Evolutionary conservation across 805 yeast species (phyloP), one percentile per base, ranked within the genome.

Genomic region (Kodamaea fukazawae): DNA sequence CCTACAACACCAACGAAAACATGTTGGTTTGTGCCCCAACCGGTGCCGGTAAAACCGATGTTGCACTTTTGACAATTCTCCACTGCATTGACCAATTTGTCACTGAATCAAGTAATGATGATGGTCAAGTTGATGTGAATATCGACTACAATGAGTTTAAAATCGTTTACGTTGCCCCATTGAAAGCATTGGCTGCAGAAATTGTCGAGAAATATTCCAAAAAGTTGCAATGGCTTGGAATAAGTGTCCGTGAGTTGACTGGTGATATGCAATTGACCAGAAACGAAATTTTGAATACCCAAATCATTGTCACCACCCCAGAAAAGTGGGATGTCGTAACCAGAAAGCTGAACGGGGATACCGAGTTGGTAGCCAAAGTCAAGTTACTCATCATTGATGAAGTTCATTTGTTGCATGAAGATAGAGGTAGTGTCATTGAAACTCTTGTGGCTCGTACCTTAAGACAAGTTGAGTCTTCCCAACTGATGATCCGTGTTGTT

Each of bases 281-380:
- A 47, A 73, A 83, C 2, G 96, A 89, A 59, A 87, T 89, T 29
- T 58, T 79, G 53, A 76, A 77, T 1, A 90, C 97, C 1, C 96
- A 89, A 57, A 73, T 89, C 29, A 85, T 89, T 47, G 96, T 89
- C 2, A 90, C 96, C 0, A 89, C 97, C 0, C 97, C 97, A 0
- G 97, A 89, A 56, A 89, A 89, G 60, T 89, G 97, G 97, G 97
- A 89, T 65, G 97, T 93, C 2, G 96, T 93, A 2, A 91, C 99
- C 0, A 77, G 98, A 56, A 93, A 93, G 57, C 83, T 90, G 28
- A 83, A 75, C 49, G 97, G 96, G 38, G 97, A 90, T 53, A 79
- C 78, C 36, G 96, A 89, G 49, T 61, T 90, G 34, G 86, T 87
- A 2, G 79, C 85, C 9, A 89, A 88, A 51, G 95, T 93, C 7